Base-by-base conservation (phyloP, 192 early-diverging fungal species). In the Phlyctochytrium bullatum region DNA sequence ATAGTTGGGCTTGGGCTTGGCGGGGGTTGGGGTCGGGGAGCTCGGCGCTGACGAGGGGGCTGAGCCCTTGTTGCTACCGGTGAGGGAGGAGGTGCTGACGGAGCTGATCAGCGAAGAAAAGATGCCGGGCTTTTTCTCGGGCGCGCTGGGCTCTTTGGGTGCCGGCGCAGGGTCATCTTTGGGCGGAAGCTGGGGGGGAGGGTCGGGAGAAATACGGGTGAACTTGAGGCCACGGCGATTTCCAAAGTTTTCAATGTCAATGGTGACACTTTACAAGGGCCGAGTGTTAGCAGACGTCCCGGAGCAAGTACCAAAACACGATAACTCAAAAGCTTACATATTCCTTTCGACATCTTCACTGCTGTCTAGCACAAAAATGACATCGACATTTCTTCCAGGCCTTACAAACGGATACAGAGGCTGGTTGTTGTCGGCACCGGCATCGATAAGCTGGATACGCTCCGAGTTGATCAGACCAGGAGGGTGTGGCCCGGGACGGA, bases 371-470 rank as follows among this genome's bases (percentile, higher is more conserved):
- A 86, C 86, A 23, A 93, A 59, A 10, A 91, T 80, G 31, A 91
- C 76, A 73, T 93, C 92, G 1, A 91, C 84, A 23, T 78, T 62
- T 10, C 92, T 82, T 17, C 84, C 87, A 1, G 81, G 76, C 2
- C 89, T 73, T 28, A 88, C 65, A 20, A 93, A 64, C 23, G 90
- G 88, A 27, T 90, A 88, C 40, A 93, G 82, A 0, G 92, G 90
- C 36, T 91, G 74, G 69, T 93, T 92, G 71, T 93, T 93, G 52
- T 90, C 85, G 6, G 63, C 69, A 17, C 69, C 92, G 17, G 89
- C 90, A 73, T 93, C 92, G 76, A 89, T 88, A 40, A 92, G 69
- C 27, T 81, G 86, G 32, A 90, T 62, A 3, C 79, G 57, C 36
- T 74, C 30, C 2, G 77, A 72, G 1, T 76, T 56, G 14, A 61